phyloP scores from a whole-genome alignment of 2,329 filamentous ascomycete species.

The Xylariaceae sp. region DNA sequence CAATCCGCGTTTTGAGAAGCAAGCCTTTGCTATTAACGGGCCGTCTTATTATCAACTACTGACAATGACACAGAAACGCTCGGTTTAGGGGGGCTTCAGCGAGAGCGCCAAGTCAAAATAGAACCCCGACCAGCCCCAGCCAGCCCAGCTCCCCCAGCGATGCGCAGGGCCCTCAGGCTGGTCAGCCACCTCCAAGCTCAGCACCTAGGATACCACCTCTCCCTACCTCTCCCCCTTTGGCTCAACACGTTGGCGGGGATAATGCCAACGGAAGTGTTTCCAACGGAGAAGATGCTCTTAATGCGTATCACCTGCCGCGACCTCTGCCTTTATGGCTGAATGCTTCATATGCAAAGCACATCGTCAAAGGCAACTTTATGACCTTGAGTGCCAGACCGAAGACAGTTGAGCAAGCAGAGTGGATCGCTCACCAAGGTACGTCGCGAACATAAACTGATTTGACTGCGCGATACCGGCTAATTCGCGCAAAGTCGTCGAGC shows the following conservation, averaged over 20 bases:
- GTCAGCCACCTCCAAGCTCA: conserved; percentile 48
- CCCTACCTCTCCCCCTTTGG: conserved; percentile 59
- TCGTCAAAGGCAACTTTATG: conserved; percentile 97
- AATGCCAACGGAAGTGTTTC: conserved; percentile 48
- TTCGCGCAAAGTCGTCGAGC: conserved; percentile 69
- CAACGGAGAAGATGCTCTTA: conserved; percentile 52
- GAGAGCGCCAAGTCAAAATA: conserved; percentile 48
- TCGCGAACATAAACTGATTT: background rate
- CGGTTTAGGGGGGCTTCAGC: conserved; percentile 54
- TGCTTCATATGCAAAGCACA: conserved; percentile 71
- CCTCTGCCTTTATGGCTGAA: conserved; percentile 71
- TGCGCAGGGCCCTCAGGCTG: conserved; percentile 45
- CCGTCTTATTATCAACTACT: conserved; percentile 27
- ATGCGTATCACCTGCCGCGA: conserved; percentile 60
- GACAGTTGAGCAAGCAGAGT: conserved; percentile 90
- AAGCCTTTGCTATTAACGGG: background rate
- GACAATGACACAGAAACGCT: conserved; percentile 45
- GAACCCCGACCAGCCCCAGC: conserved; percentile 49
- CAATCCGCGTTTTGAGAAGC: conserved; percentile 4
- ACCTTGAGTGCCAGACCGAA: conserved; percentile 88
- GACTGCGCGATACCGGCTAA: conserved; percentile 16
- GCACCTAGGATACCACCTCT: conserved; percentile 59
- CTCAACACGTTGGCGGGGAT: conserved; percentile 66
- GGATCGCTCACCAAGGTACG: conserved; percentile 90
- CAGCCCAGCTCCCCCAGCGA: conserved; percentile 47